phyloP scores from a whole-genome alignment of 2,329 filamentous ascomycete genomes.

The Colletotrichum zoysiae region DNA sequence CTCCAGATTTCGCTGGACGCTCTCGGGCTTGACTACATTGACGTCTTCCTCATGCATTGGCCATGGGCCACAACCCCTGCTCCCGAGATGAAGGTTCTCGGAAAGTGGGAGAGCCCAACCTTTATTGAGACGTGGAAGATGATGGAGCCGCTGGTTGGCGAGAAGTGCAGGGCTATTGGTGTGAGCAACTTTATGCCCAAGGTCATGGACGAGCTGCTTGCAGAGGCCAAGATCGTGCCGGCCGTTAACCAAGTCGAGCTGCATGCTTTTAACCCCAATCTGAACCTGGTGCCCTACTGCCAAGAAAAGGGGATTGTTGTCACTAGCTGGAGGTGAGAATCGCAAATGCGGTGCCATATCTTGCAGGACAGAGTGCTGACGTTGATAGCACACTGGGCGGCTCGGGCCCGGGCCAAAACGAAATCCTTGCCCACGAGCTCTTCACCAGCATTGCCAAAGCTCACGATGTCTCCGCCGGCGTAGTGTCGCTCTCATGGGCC shows the following conservation, averaged over 20 bases:
- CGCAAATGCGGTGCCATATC: no score
- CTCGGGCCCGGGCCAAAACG: slow-evolving; percentile 29
- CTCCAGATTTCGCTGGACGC: slow-evolving; percentile 48
- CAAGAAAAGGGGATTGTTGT: slow-evolving; percentile 49
- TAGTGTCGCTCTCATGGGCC: slow-evolving; percentile 47
- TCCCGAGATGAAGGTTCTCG: slow-evolving; percentile 44
- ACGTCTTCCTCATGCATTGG: slow-evolving; percentile 55
- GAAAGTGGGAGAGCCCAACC: slow-evolving; percentile 45
- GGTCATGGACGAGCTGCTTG: slow-evolving; percentile 47
- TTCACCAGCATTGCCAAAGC: slow-evolving; percentile 46
- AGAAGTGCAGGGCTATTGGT: slow-evolving; percentile 47
- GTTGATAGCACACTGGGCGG: slow-evolving; percentile 32
- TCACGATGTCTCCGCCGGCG: slow-evolving; percentile 45
- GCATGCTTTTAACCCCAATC: slow-evolving; percentile 50
- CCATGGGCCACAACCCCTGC: slow-evolving; percentile 46
- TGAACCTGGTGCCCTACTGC: slow-evolving; percentile 50
- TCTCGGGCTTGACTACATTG: slow-evolving; percentile 50
- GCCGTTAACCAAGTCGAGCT: slow-evolving; percentile 52
- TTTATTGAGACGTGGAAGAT: slow-evolving; percentile 47
- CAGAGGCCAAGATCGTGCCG: slow-evolving; percentile 45
- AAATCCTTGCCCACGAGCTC: slow-evolving; percentile 44
- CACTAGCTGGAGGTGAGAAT: slow-evolving; percentile 47
- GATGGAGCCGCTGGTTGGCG: slow-evolving; percentile 48
- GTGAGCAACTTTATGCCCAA: slow-evolving; percentile 51
- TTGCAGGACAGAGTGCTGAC: background rate